Evolutionary conservation across 2,329 filamentous ascomycete species (phyloP), one percentile per base, ranked within the genome.

Genomic region (Ophiosphaerella narmari): DNA sequence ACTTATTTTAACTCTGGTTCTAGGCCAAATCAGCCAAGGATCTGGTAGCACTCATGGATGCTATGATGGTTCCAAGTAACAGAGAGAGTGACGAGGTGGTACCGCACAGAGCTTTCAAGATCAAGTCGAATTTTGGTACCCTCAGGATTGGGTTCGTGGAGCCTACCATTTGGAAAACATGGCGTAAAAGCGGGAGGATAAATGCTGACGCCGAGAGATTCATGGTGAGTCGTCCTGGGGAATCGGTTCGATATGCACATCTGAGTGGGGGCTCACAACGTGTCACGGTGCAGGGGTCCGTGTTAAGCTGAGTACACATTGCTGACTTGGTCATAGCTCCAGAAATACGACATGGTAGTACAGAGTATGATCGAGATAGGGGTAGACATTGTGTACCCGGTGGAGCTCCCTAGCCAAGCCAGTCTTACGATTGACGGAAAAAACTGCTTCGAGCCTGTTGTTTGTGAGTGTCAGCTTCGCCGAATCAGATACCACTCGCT

Each of bases 1-100:
- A 6, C 24, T 14, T 16, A 2, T 11, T 36, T 36, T 59, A 31
- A 60, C 38, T 8, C 2, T 18, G 23, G 13, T 2, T 14, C 39
- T 34, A 65, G 63, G 70, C 70, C 13, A 72, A 71, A 61, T 69
- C 67, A 12, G 68, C 70, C 7, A 69, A 67, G 52, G 70, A 73
- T 40, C 59, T 73, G 3, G 69, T 70, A 31, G 67, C 66, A 7
- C 58, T 72, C 4, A 55, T 59, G 48, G 54, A 59, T 18, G 67
- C 66, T n/a, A 45, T 71, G 45, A 68, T 70, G 65, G 60, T 67
- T 1, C 70, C 70, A 4, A 64, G 60, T 23, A 64, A 46, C 44
- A 59, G 61, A 43, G 68, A 71, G 52, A 56, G 53, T 24, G 55
- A 59, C 23, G 57, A 57, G 24, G 50, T 57, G 16, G 43, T 42